These are phyloP conservation scores for Camellia lanceoleosa DNA, from an alignment of 148 eudicot species.

Conservation along the genomic window DNA sequence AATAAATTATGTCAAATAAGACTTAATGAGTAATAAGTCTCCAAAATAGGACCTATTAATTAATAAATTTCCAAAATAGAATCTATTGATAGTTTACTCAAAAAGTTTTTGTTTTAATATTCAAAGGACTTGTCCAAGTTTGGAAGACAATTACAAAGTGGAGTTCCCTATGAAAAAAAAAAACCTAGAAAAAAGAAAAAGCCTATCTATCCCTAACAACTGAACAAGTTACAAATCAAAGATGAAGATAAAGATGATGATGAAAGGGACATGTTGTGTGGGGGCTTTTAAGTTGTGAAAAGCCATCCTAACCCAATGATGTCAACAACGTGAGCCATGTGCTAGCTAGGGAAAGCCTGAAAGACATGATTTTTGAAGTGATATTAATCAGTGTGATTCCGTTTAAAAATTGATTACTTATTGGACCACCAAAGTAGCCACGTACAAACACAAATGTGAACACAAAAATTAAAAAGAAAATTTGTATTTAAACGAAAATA, in stretches of 20 bases:
- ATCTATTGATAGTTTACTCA: too few species aligned
- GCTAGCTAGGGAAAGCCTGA: neutral
- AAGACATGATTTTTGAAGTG: neutral
- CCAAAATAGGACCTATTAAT: too few species aligned
- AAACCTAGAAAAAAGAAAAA: too few species aligned
- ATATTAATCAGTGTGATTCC: neutral
- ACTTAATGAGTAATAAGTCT: too few species aligned
- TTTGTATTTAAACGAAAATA: too few species aligned
- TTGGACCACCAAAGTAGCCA: too few species aligned
- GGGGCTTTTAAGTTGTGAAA: neutral
- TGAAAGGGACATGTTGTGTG: neutral
- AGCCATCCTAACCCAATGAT: slow-evolving; percentile 2
- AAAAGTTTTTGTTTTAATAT: too few species aligned
- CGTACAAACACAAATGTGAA: too few species aligned
- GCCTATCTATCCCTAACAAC: slow-evolving; percentile 1
- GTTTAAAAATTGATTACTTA: too few species aligned
- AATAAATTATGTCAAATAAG: too few species aligned
- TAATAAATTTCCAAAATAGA: too few species aligned
- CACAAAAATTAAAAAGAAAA: too few species aligned
- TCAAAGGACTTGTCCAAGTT: neutral
- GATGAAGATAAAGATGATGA: neutral
- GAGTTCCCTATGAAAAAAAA: neutral
- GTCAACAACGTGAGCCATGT: slow-evolving; percentile 13
- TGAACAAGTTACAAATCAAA: neutral
- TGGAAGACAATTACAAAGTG: neutral